Conservation (phyloP, 2,329 filamentous ascomycete species). For the Zalaria obscura region DNA sequence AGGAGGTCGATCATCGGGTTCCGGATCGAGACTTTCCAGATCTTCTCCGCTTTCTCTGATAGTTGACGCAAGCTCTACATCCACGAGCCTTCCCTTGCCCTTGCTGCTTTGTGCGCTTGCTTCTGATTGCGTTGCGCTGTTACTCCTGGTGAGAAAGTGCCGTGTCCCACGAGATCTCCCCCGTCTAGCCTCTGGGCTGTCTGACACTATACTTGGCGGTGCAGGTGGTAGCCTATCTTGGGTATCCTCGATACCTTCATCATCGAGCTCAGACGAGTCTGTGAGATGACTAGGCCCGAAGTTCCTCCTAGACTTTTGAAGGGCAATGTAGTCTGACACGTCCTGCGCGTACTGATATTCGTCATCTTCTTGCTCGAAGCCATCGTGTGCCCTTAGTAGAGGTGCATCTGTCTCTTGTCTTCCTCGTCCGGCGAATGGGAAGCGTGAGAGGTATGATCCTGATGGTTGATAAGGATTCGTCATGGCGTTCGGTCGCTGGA, state of each 20-base stretch:
- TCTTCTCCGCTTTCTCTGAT: conserved; percentile 30
- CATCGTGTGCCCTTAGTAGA: conserved; percentile 83
- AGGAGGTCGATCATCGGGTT: conserved; percentile 34
- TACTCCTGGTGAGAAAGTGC: conserved; percentile 22
- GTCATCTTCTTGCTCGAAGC: conserved; percentile 85
- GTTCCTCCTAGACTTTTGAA: conserved; percentile 78
- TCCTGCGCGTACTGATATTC: conserved; percentile 82
- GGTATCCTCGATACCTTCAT: conserved; percentile 35
- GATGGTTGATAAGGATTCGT: conserved; percentile 67
- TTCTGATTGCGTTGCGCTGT: conserved; percentile 26
- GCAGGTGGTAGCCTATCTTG: conserved; percentile 14
- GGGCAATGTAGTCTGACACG: conserved; percentile 82
- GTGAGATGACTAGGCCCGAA: conserved; percentile 73
- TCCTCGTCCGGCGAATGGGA: conserved; percentile 66
- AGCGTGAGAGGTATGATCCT: conserved; percentile 57
- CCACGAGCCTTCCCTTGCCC: conserved; percentile 61
- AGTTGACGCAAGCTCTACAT: conserved; percentile 67
- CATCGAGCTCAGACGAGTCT: conserved; percentile 73
- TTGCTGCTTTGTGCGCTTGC: conserved; percentile 25
- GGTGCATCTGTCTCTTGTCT: conserved; percentile 58
- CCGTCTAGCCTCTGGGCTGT: conserved; percentile 15
- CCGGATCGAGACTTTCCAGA: conserved; percentile 17
- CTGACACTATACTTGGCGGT: conserved; percentile 18
- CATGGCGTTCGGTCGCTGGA: conserved; percentile 33
- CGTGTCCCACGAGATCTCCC: conserved; percentile 22